Conservation (phyloP, 139 green algal genomes). For the Bryopsis sp. region DNA sequence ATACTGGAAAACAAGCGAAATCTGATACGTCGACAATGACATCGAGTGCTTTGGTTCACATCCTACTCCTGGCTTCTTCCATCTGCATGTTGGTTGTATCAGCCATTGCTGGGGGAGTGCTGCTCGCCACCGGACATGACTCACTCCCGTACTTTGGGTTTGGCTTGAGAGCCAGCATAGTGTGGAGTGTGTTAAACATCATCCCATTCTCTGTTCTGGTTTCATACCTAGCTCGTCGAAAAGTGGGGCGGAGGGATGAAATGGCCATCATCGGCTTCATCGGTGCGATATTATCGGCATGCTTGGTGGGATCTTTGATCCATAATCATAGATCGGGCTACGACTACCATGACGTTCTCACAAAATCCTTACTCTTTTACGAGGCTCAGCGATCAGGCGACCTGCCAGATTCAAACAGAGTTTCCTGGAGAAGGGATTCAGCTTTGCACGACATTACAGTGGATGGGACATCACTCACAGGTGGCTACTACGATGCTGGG, state of each 20-base stretch:
- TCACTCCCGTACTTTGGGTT: no score
- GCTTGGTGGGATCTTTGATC: not conserved
- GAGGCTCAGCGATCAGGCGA: conserved; percentile 42
- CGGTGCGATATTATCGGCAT: no score
- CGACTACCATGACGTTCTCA: conserved; percentile 28
- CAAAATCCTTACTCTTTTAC: conserved; percentile 40
- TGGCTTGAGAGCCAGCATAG: conserved; percentile 14
- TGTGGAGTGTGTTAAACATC: conserved; percentile 15
- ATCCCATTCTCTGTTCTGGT: conserved; percentile 6
- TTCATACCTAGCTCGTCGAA: no score
- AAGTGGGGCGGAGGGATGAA: no score
- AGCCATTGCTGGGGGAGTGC: no score
- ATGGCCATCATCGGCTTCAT: no score
- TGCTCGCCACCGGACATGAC: no score
- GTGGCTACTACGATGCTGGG: conserved; percentile 50
- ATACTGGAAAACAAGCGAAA: no score
- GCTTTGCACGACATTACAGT: conserved; percentile 22
- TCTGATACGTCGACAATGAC: no score
- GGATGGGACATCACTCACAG: conserved; percentile 30
- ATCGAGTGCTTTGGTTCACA: no score
- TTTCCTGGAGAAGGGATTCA: conserved; percentile 38
- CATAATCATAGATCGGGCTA: not conserved
- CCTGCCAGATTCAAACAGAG: conserved; percentile 30
- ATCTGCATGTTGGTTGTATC: no score
- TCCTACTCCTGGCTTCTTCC: no score